Evolutionary conservation across 129 eudicot species (phyloP), one percentile per base, ranked within the genome.

Genomic region (Artemisia argyi): DNA sequence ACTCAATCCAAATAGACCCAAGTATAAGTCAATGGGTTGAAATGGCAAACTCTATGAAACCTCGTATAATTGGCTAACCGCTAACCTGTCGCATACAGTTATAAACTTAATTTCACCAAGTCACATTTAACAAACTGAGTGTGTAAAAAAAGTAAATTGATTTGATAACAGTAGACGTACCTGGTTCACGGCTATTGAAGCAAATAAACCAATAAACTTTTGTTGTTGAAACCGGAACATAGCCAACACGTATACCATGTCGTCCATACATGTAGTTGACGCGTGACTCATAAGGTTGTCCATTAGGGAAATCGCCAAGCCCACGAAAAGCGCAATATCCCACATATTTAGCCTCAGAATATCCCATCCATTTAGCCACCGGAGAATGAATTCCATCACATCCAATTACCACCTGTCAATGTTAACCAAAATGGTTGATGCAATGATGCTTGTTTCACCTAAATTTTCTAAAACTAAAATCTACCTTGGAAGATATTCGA

Each of bases 241-340:
- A 90, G 17, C 81, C 99, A 35, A 88, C 96, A 49, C 99, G 96
- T 15, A 94, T 30, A 48, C 99, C 99, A 81, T 4, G 35, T 30
- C 74, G 83, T 65, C 99, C 99, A 44, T 94, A 94, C 7, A 88
- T 57, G 69, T 94, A 94, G 64, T 79, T 88, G 3, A 94, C 97
- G 71, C 76, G 78, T 2, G 91, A 84, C 72, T 80, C 83, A 8
- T 78, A 87, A 28, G 94, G 97, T 71, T 90, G 99, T 14, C 97
- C 97, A 15, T 79, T 73, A 13, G 96, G 89, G 78, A 80, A 90
- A 66, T 60, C 69, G 67, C 83, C 99, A 47, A 94, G 96, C 53
- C 99, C 99, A 17, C 99, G 96, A 64, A 94, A 85, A 51, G 97
- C 96, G 74, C 86, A 82, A 71, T 94, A 87, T 11, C 99, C 99